These are phyloP conservation scores for Cicer cuneatum DNA, from an alignment of 306 rosid species.

Conservation along the genomic window DNA sequence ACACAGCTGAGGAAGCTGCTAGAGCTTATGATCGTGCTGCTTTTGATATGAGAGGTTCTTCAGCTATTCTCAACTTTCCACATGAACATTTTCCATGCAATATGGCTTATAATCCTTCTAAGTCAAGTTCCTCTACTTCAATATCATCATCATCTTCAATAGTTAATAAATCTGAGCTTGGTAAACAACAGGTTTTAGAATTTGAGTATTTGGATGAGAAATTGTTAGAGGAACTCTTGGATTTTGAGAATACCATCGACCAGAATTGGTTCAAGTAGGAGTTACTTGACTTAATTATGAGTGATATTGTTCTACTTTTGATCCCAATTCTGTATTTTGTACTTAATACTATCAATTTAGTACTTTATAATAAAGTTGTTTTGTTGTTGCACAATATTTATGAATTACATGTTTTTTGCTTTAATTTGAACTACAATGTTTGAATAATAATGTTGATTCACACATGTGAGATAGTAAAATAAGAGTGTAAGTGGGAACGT, in stretches of 20 bases:
- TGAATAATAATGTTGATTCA: background rate
- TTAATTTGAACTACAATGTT: background rate
- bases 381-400: background rate
- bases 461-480: background rate
- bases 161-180: conserved; percentile 15
- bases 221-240: conserved; percentile 73
- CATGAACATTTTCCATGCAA: conserved; percentile 47
- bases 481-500: background rate
- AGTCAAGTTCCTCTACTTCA: background rate
- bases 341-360: background rate
- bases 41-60: conserved; percentile 65
- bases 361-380: background rate
- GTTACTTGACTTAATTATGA: background rate
- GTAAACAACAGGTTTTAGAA: conserved; percentile 53
- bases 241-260: conserved; percentile 37
- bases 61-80: conserved; percentile 78
- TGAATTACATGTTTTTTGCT: background rate
- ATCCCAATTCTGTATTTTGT: background rate
- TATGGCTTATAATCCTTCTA: conserved; percentile 18
- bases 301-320: conserved; percentile 7
- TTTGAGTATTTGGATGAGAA: conserved; percentile 72
- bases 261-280: conserved; percentile 9
- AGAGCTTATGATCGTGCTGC: conserved; percentile 80
- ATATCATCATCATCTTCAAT: conserved; percentile 39
- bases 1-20: conserved; percentile 68